These are phyloP conservation scores for Bolboschoenoplectus hybrid DNA, from an alignment of 202 grass and related monocot species.

Conservation along the genomic window DNA sequence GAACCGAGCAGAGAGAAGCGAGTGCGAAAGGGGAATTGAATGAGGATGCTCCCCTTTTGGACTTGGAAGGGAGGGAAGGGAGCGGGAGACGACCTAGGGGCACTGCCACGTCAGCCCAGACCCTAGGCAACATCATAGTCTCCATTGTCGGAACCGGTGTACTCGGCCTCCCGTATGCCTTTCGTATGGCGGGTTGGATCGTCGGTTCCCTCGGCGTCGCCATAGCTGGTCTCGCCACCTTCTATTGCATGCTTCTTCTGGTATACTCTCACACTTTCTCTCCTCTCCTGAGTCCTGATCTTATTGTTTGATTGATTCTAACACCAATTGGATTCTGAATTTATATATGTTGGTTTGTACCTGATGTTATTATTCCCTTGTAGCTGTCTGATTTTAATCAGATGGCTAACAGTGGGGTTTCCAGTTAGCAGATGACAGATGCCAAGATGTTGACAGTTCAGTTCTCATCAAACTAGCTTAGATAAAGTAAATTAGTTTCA, in stretches of 20 bases:
- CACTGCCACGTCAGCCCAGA: slow-evolving; percentile 65
- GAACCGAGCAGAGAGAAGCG: background rate
- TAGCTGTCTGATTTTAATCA: background rate
- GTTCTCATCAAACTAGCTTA: background rate
- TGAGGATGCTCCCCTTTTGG: background rate
- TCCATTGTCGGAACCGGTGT: slow-evolving; percentile 90
- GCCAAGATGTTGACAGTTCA: slow-evolving; percentile 18
- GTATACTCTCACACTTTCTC: slow-evolving; percentile 28
- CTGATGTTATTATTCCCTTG: background rate
- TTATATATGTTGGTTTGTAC: background rate
- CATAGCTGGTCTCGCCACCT: slow-evolving; percentile 53
- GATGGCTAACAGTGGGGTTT: background rate
- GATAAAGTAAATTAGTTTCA: background rate
- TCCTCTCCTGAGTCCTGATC: background rate
- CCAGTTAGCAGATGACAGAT: background rate
- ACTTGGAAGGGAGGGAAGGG: background rate
- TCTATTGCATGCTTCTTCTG: slow-evolving; percentile 94
- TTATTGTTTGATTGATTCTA: background rate
- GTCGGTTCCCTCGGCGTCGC: slow-evolving; percentile 66
- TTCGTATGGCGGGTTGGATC: slow-evolving; percentile 72
- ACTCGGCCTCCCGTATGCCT: slow-evolving; percentile 89
- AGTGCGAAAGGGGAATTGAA: background rate
- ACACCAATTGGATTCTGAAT: background rate
- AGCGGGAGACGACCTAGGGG: slow-evolving; percentile 24
- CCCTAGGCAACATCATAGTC: slow-evolving; percentile 82